Evolutionary conservation across 2,329 filamentous ascomycete species (phyloP).

Genomic region (Cercospora janseana): DNA sequence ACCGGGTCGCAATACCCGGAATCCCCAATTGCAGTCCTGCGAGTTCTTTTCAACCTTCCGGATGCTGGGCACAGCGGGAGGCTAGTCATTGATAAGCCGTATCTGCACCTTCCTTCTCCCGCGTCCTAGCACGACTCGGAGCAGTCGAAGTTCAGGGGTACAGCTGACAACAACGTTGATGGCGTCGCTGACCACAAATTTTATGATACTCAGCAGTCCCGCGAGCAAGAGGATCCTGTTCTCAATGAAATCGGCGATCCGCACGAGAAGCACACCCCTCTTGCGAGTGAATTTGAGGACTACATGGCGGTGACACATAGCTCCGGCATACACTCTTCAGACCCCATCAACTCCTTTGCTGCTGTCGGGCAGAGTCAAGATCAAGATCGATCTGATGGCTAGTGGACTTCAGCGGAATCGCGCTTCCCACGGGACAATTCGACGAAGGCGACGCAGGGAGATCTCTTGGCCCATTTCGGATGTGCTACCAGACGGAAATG

Average conservation of each 20-base stretch:
- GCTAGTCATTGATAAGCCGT: conserved; percentile 17
- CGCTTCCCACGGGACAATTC: no score
- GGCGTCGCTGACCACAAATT: background rate
- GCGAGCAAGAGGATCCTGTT: background rate
- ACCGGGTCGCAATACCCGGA: background rate
- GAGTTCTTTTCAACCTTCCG: conserved; percentile 10
- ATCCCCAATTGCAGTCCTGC: background rate
- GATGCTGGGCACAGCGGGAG: background rate
- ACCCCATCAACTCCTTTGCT: background rate
- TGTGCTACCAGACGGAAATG: no score
- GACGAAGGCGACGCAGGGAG: no score
- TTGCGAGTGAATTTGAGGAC: conserved; percentile 17
- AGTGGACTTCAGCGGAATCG: no score
- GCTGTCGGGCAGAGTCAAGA: no score
- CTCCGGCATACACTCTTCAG: background rate
- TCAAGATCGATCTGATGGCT: no score
- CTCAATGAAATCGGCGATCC: background rate
- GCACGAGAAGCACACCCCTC: conserved; percentile 1
- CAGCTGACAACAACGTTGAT: conserved; percentile 25
- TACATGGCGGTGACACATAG: conserved; percentile 15
- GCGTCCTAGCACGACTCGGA: background rate
- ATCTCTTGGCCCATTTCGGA: no score
- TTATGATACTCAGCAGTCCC: background rate
- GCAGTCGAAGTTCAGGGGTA: background rate
- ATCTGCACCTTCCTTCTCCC: background rate